These are phyloP conservation scores for Phytopythium kandeliae DNA, from an alignment of 352 stramenopile genomes.

Conservation along the genomic window DNA sequence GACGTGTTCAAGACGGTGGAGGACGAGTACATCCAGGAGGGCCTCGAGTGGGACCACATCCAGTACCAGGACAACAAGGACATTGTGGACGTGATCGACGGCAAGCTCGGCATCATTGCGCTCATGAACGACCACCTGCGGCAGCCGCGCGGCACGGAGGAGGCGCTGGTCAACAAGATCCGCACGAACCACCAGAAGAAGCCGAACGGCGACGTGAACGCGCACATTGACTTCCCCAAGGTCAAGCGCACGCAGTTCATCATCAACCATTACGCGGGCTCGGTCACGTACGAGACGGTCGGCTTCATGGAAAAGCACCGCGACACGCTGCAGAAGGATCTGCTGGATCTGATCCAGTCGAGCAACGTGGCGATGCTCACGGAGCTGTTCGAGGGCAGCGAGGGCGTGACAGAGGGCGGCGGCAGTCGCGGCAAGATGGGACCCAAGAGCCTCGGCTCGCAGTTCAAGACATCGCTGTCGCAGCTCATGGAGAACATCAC, in stretches of 20 bases:
- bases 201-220: slow-evolving; percentile 49
- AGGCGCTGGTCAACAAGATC: slow-evolving; percentile 87
- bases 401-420: slow-evolving; percentile 24
- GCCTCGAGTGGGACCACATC: slow-evolving; percentile 97
- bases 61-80: slow-evolving; percentile 98
- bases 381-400: slow-evolving; percentile 70
- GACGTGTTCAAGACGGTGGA: slow-evolving; percentile 98
- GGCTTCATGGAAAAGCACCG: slow-evolving; percentile 97
- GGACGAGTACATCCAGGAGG: slow-evolving; percentile 97
- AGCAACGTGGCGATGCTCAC: slow-evolving; percentile 62
- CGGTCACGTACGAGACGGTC: slow-evolving; percentile 92
- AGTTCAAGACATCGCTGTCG: slow-evolving; percentile 81
- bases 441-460: slow-evolving; percentile 71
- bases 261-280: slow-evolving; percentile 94
- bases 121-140: slow-evolving; percentile 87
- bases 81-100: slow-evolving; percentile 96
- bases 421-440: slow-evolving; percentile 45
- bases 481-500: slow-evolving; percentile 87
- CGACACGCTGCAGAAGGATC: slow-evolving; percentile 93
- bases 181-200: slow-evolving; percentile 79
- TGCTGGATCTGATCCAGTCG: slow-evolving; percentile 86
- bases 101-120: slow-evolving; percentile 83
- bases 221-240: slow-evolving; percentile 83
- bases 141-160: slow-evolving; percentile 80
- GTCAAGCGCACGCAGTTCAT: slow-evolving; percentile 92